These are phyloP conservation scores for Rhizopus arrhizus DNA, from an alignment of 371 early-diverging fungal genomes.

Conservation along the genomic window DNA sequence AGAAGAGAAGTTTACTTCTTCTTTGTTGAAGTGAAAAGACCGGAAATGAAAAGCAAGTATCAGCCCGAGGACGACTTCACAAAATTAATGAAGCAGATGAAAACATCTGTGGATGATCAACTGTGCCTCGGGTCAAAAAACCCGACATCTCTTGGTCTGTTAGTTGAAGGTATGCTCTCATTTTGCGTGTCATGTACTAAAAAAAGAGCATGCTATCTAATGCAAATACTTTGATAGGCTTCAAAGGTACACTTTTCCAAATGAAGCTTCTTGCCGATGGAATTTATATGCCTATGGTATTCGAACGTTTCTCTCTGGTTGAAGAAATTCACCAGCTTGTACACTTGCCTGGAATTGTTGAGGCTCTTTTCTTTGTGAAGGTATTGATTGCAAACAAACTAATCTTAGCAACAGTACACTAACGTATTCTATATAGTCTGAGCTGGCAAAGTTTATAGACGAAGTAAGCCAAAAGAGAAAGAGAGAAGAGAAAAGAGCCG, in stretches of 20 bases:
- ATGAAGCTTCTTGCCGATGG: too few relatives aligned
- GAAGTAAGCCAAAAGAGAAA: slow-evolving; percentile 17
- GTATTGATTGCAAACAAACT: too few relatives aligned
- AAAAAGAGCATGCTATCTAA: too few relatives aligned
- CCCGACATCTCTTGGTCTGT: slow-evolving; percentile 21
- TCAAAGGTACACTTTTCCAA: too few relatives aligned
- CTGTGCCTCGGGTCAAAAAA: slow-evolving; percentile 14
- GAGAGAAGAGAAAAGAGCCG: slow-evolving; percentile 15
- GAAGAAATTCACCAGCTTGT: too few relatives aligned
- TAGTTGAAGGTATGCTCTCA: too few relatives aligned
- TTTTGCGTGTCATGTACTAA: too few relatives aligned
- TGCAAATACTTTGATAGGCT: too few relatives aligned
- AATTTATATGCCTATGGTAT: too few relatives aligned
- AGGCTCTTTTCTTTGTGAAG: too few relatives aligned
- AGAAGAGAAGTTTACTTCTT: background rate
- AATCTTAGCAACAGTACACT: slow-evolving; percentile 23
- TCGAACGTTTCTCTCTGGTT: too few relatives aligned
- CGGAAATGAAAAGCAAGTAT: slow-evolving; percentile 9
- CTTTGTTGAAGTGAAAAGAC: slow-evolving; percentile 16
- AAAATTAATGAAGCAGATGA: slow-evolving; percentile 22
- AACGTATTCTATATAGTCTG: slow-evolving; percentile 23
- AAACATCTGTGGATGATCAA: slow-evolving; percentile 21
- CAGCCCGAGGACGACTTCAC: slow-evolving; percentile 14
- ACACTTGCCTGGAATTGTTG: too few relatives aligned
- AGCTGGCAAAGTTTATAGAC: slow-evolving; percentile 22